Evolutionary conservation across 805 yeast species (phyloP).

Genomic region (Saccharomycopsis amapae): DNA sequence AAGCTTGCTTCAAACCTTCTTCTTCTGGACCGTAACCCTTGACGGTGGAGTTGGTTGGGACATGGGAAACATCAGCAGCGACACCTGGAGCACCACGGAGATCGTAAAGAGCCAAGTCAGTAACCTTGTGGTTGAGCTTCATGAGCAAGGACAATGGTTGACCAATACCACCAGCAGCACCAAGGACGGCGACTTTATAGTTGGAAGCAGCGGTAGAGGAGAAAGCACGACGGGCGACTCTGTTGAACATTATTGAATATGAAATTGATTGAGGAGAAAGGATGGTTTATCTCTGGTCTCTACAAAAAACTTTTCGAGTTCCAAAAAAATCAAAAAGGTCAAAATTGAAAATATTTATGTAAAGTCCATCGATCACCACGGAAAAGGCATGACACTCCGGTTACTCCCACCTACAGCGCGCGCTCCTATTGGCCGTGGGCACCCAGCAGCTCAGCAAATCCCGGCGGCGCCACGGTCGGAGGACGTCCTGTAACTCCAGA

Average conservation of each 20-base stretch:
- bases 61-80: constrained; percentile 72
- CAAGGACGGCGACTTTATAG: constrained; percentile 74
- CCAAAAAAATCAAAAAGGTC: too few species aligned
- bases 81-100: constrained; percentile 75
- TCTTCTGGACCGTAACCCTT: constrained; percentile 60
- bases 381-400: too few species aligned
- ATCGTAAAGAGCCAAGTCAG: constrained; percentile 65
- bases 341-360: too few species aligned
- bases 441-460: too few species aligned
- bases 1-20: constrained; percentile 59
- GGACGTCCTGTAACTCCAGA: too few species aligned
- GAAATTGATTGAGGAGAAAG: too few species aligned
- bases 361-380: too few species aligned
- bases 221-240: constrained; percentile 32
- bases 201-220: constrained; percentile 59
- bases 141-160: constrained; percentile 59
- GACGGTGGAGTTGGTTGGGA: constrained; percentile 66
- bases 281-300: too few species aligned
- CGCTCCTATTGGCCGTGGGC: too few species aligned
- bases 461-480: too few species aligned
- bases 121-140: constrained; percentile 65
- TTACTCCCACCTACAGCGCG: too few species aligned
- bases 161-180: constrained; percentile 86
- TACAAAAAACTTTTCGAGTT: too few species aligned
- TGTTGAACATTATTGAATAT: constrained; percentile 21